Conservation (phyloP, 2,329 filamentous ascomycete genomes). For the Bipolaris gigantea region DNA sequence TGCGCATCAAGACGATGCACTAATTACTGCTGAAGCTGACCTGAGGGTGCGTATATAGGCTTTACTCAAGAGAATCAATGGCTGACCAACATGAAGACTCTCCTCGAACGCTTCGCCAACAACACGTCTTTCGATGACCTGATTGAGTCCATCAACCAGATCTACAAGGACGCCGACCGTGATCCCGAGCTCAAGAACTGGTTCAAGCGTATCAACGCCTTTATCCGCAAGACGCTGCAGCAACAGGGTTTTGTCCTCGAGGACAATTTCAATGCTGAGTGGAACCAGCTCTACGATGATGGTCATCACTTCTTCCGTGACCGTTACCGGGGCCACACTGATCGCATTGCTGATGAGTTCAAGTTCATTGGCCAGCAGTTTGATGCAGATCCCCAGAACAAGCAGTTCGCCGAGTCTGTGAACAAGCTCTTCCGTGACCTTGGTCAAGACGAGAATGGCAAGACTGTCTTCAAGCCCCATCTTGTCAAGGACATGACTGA, state of each 20-base stretch:
- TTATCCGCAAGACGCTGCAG: constrained; percentile 79
- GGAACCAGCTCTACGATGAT: constrained; percentile 81
- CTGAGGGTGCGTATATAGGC: constrained; percentile 64
- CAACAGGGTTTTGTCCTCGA: constrained; percentile 91
- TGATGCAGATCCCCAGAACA: constrained; percentile 84
- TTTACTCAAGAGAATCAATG: constrained; percentile 45
- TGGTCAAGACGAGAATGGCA: constrained; percentile 83
- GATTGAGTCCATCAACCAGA: constrained; percentile 78
- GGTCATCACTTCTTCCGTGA: constrained; percentile 85
- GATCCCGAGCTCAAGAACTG: constrained; percentile 86
- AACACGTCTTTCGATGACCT: constrained; percentile 86
- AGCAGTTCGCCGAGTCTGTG: constrained; percentile 72
- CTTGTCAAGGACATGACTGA: constrained; percentile 85
- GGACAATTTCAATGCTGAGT: constrained; percentile 75
- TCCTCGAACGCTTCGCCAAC: constrained; percentile 96
- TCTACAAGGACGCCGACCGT: constrained; percentile 83
- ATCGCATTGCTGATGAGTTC: constrained; percentile 83
- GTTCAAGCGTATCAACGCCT: constrained; percentile 79
- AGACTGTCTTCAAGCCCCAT: constrained; percentile 88
- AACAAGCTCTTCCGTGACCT: constrained; percentile 87
- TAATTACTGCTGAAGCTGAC: constrained; percentile 75
- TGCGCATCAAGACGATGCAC: constrained; percentile 64
- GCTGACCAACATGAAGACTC: constrained; percentile 63
- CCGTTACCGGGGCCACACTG: constrained; percentile 83
- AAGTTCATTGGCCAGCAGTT: constrained; percentile 91